Evolutionary conservation across 345 rosid genomes (phyloP), one percentile per base, ranked within the genome.

Genomic region (Lepidium didymum): DNA sequence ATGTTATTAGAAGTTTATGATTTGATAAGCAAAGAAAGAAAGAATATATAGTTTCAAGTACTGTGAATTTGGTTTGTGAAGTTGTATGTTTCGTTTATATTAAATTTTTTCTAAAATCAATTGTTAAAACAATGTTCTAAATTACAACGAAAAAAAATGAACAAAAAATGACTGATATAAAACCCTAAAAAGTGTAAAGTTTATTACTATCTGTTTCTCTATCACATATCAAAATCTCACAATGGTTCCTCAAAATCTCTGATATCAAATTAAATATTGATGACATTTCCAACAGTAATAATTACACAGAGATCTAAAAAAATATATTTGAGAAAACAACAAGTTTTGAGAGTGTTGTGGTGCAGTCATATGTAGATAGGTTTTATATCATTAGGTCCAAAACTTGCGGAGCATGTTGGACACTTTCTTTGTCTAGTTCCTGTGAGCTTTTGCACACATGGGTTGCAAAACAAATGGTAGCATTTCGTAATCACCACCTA

Each of bases 401-500:
- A 91, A 81, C 89, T 91, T 43, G 89, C 81, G 13, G 85, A 76
- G 66, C 99, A 95, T 4, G 77, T 79, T 9, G 96, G 96, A 72
- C 97, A 95, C 75, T 91, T 95, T 62, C 96, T 86, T 50, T 87
- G 96, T 29, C 98, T 87, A 59, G 82, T 85, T 81, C 75, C 96
- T 12, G 65, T 72, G 50, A 87, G 78, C 76, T 78, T 91, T 74
- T 86, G 96, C 33, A 95, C 83, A 72, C 98, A 95, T 46, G 84
- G 78, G 53, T 80, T 86, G 88, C 98, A 95, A 83, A 91, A 91
- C 76, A 95, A 77, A 65, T 91, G 99, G 79, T 78, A 95, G 83
- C 99, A 95, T 65, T 87, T 95, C 56, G 96, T 95, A 76, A 95
- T 91, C 75, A 91, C 99, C 49, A 89, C 97, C 99, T 95, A 81